phyloP scores from a whole-genome alignment of 106 monocot species.

The Dendrobium huoshanense region DNA sequence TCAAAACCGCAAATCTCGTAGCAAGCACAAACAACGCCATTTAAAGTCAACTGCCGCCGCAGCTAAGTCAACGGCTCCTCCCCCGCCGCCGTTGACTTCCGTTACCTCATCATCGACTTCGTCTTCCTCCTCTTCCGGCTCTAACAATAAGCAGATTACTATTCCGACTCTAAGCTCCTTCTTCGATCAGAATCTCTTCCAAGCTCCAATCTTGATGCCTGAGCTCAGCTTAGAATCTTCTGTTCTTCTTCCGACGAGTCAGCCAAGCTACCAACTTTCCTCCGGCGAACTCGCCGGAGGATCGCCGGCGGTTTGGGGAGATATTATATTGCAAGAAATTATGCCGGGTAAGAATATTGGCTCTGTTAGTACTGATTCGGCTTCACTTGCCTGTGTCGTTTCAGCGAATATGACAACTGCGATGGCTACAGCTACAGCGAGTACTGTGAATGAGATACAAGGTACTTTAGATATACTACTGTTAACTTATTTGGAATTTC shows the following conservation, averaged over 20 bases:
- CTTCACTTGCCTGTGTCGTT: too few relatives aligned
- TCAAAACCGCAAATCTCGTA: conserved; percentile 79
- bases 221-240: conserved; percentile 6
- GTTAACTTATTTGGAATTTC: too few relatives aligned
- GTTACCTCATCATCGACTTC: conserved; percentile 38
- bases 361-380: too few relatives aligned
- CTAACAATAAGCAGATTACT: conserved; percentile 16
- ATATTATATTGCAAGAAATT: conserved; percentile 5
- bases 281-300: conserved; percentile 12
- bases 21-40: conserved; percentile 75
- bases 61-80: not conserved
- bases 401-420: not conserved
- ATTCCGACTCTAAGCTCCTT: conserved; percentile 5
- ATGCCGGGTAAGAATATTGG: too few relatives aligned
- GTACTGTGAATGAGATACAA: conserved; percentile 27
- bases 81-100: not conserved
- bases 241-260: not conserved
- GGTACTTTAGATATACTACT: conserved; percentile 15
- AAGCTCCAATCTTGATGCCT: not conserved
- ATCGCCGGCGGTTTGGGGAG: conserved; percentile 13
- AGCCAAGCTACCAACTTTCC: conserved; percentile 16
- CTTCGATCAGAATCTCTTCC: conserved; percentile 17
- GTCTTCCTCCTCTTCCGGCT: conserved; percentile 38
- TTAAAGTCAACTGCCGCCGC: conserved; percentile 19
- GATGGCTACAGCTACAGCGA: not conserved